Evolutionary conservation across 164 flowering plant species (phyloP).

Genomic region (Piper betle): DNA sequence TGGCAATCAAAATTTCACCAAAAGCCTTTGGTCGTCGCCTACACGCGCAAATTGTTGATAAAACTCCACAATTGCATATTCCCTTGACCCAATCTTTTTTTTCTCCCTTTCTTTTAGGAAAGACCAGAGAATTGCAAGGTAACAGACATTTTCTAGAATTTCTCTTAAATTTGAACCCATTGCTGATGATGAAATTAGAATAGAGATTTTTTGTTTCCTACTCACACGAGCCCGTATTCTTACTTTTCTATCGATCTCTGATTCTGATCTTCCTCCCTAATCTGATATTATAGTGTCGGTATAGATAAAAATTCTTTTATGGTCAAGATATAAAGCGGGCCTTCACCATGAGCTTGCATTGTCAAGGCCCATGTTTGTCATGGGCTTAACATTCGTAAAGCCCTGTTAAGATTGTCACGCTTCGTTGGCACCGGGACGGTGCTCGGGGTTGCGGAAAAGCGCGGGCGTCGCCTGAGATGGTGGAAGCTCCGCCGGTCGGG

Average conservation of each 20-base stretch:
- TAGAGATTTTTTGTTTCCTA: not conserved
- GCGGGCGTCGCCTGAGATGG: not conserved
- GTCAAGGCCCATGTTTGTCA: no score
- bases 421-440: no score
- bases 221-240: no score
- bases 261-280: not conserved
- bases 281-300: not conserved
- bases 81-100: not conserved
- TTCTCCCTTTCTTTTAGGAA: not conserved
- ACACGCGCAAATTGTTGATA: no score
- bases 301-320: not conserved
- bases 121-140: not conserved
- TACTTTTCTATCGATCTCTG: not conserved
- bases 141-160: not conserved
- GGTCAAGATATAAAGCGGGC: no score
- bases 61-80: not conserved
- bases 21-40: no score
- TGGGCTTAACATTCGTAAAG: no score
- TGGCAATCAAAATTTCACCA: no score
- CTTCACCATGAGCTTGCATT: no score
- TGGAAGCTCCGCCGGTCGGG: not conserved
- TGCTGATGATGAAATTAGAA: no score
- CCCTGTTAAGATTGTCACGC: no score
- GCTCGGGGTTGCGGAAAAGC: no score
- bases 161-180: constrained; percentile 1